A percentile compares a stretch with the other conserved stretches of the same genome.
phyloP scores from a whole-genome alignment of 257 asterid species.

The Striga asiatica region DNA sequence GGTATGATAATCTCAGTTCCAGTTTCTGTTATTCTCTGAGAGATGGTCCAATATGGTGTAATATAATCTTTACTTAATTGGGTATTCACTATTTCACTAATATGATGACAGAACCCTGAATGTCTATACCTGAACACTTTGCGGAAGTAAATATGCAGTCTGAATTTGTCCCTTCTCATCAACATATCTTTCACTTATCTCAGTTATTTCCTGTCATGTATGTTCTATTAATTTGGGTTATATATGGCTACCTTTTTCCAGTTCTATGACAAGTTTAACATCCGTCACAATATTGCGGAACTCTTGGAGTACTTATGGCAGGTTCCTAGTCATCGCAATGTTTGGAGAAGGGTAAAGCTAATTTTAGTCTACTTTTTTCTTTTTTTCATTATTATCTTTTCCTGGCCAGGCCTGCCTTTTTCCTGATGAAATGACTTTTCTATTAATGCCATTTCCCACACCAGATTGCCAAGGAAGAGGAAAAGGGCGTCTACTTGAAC shows the following conservation, averaged over 20 bases:
- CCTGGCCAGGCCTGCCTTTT: no score
- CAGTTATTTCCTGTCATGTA: background rate
- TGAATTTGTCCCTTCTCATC: background rate
- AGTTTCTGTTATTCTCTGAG: background rate
- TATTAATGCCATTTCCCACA: slow-evolving; percentile 11
- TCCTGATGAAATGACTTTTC: background rate
- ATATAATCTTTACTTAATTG: background rate
- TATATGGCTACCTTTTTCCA: slow-evolving; percentile 26
- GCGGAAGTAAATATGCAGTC: background rate
- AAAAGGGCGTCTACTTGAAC: slow-evolving; percentile 90
- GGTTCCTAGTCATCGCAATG: slow-evolving; percentile 95
- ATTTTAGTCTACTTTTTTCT: slow-evolving; percentile 3
- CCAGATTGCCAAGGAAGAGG: slow-evolving; percentile 96
- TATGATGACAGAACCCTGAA: background rate
- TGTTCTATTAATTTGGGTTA: slow-evolving; percentile 17
- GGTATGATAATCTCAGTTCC: no score
- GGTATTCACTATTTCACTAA: background rate
- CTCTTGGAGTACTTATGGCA: slow-evolving; percentile 96
- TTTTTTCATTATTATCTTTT: no score
- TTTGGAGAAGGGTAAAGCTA: slow-evolving; percentile 78
- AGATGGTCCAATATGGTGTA: background rate
- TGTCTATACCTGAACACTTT: no score
- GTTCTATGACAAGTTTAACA: slow-evolving; percentile 98
- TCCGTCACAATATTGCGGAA: slow-evolving; percentile 97
- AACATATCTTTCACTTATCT: background rate